A percentile compares a stretch with the other conserved stretches of the same genome.
phyloP scores from a whole-genome alignment of 73 alveolate species.

The Effrenium voratum region DNA sequence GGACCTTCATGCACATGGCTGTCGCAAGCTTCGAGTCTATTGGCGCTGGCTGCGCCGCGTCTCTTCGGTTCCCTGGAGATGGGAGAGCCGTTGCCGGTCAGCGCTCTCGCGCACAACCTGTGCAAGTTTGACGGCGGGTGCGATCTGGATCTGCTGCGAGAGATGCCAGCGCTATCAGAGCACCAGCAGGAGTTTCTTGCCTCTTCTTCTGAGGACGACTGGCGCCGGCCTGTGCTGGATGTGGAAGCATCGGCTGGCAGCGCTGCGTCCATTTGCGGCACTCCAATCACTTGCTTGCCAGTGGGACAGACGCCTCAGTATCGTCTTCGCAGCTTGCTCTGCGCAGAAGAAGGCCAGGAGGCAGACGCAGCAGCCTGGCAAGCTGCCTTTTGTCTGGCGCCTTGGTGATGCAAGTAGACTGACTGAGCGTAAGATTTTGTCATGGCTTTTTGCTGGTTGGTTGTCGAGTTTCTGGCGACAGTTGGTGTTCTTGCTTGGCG shows the following conservation, averaged over 20 bases:
- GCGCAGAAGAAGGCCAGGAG: background rate
- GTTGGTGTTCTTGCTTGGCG: too few relatives aligned
- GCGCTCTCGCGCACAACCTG: background rate
- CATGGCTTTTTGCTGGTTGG: too few relatives aligned
- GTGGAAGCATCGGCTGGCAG: background rate
- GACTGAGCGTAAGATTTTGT: too few relatives aligned
- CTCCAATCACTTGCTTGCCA: background rate
- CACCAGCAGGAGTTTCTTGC: background rate
- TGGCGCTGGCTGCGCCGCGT: slow-evolving; percentile 10
- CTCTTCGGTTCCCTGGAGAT: background rate
- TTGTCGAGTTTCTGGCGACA: too few relatives aligned
- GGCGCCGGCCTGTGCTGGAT: background rate
- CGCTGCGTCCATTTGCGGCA: background rate
- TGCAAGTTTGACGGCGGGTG: slow-evolving; percentile 21
- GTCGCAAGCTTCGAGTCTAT: slow-evolving; percentile 18
- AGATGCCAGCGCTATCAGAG: background rate
- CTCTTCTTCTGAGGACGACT: background rate
- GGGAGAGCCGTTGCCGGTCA: background rate
- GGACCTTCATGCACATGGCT: background rate
- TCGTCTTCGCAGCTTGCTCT: background rate
- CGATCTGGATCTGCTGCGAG: background rate
- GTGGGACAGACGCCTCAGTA: background rate
- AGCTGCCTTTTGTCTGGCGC: background rate
- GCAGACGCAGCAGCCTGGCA: background rate
- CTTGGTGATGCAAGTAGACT: too few relatives aligned